A percentile compares a stretch with the other conserved stretches of the same genome.
phyloP scores from a whole-genome alignment of 495 filamentous ascomycete species.

The Hypoxylon subgilvum region DNA sequence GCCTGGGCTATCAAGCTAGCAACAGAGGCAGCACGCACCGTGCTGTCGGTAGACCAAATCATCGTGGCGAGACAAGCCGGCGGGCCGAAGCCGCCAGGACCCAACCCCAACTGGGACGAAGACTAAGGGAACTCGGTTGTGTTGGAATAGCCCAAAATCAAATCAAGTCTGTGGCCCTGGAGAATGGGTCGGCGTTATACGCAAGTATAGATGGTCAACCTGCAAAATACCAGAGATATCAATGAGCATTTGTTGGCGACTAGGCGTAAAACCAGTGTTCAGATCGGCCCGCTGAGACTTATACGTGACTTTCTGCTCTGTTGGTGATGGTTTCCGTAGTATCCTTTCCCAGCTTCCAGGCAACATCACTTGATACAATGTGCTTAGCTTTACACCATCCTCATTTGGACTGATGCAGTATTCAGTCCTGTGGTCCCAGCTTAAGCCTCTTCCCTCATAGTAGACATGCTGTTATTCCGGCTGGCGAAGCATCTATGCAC shows the following conservation, averaged over 20 bases:
- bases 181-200: conserved; percentile 11
- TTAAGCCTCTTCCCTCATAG: too few relatives aligned
- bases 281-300: background rate
- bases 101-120: conserved; percentile 98
- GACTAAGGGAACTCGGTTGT: conserved; percentile 66
- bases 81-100: conserved; percentile 93
- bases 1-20: conserved; percentile 95
- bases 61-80: conserved; percentile 98
- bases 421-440: too few relatives aligned
- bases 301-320: background rate
- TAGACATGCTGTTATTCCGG: too few relatives aligned
- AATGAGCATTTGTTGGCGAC: conserved; percentile 19
- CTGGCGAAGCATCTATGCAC: too few relatives aligned
- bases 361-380: too few relatives aligned
- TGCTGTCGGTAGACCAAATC: conserved; percentile 97
- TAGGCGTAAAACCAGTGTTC: conserved; percentile 4
- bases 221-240: conserved; percentile 9
- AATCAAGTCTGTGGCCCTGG: conserved; percentile 6
- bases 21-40: conserved; percentile 90
- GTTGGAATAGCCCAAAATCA: background rate
- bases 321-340: too few relatives aligned
- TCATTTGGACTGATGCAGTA: too few relatives aligned
- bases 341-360: too few relatives aligned
- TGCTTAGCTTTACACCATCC: too few relatives aligned
- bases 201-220: conserved; percentile 25